A percentile compares a stretch with the other conserved stretches of the same genome.
Conservation (phyloP, 2,329 filamentous ascomycete genomes). For the Cryoendolithus antarcticus region DNA sequence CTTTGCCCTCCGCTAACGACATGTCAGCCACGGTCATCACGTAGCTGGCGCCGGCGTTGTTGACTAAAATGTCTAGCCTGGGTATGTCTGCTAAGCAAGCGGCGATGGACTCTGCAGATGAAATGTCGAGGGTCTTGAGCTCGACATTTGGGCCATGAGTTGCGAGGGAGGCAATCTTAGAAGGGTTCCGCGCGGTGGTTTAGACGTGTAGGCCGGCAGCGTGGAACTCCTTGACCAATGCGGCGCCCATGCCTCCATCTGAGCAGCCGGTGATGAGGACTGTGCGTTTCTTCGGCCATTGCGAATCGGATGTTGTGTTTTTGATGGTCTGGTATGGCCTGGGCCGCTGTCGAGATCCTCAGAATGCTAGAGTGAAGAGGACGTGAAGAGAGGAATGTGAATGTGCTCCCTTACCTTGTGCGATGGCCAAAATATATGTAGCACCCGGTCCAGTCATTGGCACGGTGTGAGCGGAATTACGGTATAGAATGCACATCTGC, state of each 20-base stretch:
- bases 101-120: slow-evolving; percentile 19
- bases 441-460: too few relatives aligned
- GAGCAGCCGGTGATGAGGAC: slow-evolving; percentile 23
- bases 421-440: too few relatives aligned
- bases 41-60: slow-evolving; percentile 36
- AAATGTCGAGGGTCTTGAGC: slow-evolving; percentile 19
- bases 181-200: slow-evolving; percentile 7
- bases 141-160: not conserved
- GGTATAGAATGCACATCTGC: too few relatives aligned
- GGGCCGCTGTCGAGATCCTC: too few relatives aligned
- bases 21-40: slow-evolving; percentile 17
- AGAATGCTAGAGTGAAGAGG: too few relatives aligned
- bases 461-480: too few relatives aligned
- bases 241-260: slow-evolving; percentile 30
- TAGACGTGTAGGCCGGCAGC: slow-evolving; percentile 16
- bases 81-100: slow-evolving; percentile 17
- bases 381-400: too few relatives aligned
- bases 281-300: too few relatives aligned
- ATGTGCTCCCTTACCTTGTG: too few relatives aligned
- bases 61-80: slow-evolving; percentile 33
- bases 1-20: slow-evolving; percentile 13
- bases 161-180: slow-evolving; percentile 17
- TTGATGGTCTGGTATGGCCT: too few relatives aligned
- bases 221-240: slow-evolving; percentile 27
- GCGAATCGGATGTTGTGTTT: too few relatives aligned